These are phyloP conservation scores for Schwanniomyces polymorphus DNA, from an alignment of 805 yeast genomes.

Conservation along the genomic window DNA sequence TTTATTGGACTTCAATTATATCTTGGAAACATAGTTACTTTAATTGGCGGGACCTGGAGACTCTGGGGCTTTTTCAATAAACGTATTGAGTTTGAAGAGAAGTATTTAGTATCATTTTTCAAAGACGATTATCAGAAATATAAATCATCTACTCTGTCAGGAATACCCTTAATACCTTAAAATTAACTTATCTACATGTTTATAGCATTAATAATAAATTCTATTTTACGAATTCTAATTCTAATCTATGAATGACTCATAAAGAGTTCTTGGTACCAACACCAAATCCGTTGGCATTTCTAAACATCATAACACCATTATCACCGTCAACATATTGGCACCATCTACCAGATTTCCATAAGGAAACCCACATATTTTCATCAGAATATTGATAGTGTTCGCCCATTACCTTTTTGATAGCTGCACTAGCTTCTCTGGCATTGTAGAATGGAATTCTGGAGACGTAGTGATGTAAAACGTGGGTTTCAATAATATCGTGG, in stretches of 20 bases:
- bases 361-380: slow-evolving; percentile 71
- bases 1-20: slow-evolving; percentile 80
- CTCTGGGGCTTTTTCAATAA: slow-evolving; percentile 67
- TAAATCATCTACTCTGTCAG: slow-evolving; percentile 46
- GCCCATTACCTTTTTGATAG: slow-evolving; percentile 83
- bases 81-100: slow-evolving; percentile 76
- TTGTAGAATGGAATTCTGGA: slow-evolving; percentile 87
- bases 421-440: slow-evolving; percentile 77
- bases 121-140: slow-evolving; percentile 64
- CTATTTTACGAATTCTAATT: neutral
- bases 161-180: slow-evolving; percentile 58
- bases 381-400: slow-evolving; percentile 65
- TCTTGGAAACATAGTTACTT: slow-evolving; percentile 64
- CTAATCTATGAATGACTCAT: neutral
- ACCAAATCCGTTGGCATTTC: slow-evolving; percentile 61
- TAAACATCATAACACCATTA: slow-evolving; percentile 69
- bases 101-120: slow-evolving; percentile 62
- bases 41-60: slow-evolving; percentile 51
- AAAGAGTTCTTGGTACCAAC: slow-evolving; percentile 11
- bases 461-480: slow-evolving; percentile 81
- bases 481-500: slow-evolving; percentile 91
- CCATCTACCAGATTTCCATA: slow-evolving; percentile 62
- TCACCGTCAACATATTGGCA: slow-evolving; percentile 78
- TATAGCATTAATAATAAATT: neutral
- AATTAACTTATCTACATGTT: neutral